A percentile compares a stretch with the other conserved stretches of the same genome.
Evolutionary conservation across 352 stramenopile genomes (phyloP).

Genomic region (Aphanomyces euteiches): DNA sequence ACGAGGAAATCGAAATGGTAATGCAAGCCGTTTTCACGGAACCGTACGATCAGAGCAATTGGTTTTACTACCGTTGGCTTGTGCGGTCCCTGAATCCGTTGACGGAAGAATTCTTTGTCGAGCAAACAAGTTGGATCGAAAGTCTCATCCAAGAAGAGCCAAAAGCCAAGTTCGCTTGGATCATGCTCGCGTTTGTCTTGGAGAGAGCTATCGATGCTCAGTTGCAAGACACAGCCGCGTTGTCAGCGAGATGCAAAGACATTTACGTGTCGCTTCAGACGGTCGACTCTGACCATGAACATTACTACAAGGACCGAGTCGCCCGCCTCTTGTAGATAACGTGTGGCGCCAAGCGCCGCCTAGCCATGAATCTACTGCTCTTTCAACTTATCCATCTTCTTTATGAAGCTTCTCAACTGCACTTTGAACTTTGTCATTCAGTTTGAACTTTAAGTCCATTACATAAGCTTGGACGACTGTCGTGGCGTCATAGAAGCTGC

Average conservation of each 20-base stretch:
- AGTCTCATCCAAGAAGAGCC: conserved; percentile 79
- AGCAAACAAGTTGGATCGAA: conserved; percentile 75
- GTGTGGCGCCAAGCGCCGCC: no score
- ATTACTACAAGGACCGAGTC: conserved; percentile 49
- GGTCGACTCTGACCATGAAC: conserved; percentile 56
- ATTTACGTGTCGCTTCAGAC: conserved; percentile 48
- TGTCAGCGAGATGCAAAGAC: conserved; percentile 33
- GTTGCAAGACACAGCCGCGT: neutral
- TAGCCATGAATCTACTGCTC: no score
- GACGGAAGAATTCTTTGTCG: conserved; percentile 56
- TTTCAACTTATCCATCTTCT: no score
- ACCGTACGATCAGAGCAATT: conserved; percentile 97
- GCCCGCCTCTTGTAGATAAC: no score
- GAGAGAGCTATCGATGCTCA: conserved; percentile 29
- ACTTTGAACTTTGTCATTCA: no score
- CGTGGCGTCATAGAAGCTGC: conserved; percentile 19
- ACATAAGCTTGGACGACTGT: no score
- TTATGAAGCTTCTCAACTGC: no score
- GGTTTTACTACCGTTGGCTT: conserved; percentile 97
- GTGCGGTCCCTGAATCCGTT: conserved; percentile 56
- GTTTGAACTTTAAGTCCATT: no score
- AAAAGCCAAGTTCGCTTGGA: conserved; percentile 67
- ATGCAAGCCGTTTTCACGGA: conserved; percentile 98
- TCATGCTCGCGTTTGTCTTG: conserved; percentile 31
- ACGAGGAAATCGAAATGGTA: conserved; percentile 79